Conservation (phyloP, 2,329 filamentous ascomycete species). For the Fusarium sp. region DNA sequence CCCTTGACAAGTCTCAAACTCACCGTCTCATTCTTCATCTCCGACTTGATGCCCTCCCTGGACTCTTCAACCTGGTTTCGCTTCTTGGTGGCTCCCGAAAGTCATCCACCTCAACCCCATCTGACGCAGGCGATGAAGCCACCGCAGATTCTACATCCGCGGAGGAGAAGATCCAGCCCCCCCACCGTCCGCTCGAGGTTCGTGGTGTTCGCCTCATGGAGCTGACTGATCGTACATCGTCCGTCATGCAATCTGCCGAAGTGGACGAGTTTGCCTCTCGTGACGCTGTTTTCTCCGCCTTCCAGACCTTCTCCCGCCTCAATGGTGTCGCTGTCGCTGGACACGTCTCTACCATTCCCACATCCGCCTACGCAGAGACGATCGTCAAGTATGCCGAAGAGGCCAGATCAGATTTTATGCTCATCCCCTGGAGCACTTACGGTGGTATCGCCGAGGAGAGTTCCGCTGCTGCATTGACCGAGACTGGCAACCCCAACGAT, state of each 20-base stretch:
- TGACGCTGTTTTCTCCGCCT: constrained; percentile 92
- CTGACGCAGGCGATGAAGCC: constrained; percentile 18
- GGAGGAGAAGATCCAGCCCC: constrained; percentile 6
- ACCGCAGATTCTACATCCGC: not conserved
- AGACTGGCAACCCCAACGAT: constrained; percentile 44
- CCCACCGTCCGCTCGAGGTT: constrained; percentile 44
- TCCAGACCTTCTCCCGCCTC: constrained; percentile 88
- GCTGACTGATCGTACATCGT: constrained; percentile 91
- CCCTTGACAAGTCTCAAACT: constrained; percentile 48
- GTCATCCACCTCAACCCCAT: not conserved
- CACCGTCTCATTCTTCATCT: constrained; percentile 49
- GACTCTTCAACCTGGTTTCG: constrained; percentile 51
- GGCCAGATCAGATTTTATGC: constrained; percentile 78
- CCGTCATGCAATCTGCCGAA: constrained; percentile 94
- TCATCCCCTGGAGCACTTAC: constrained; percentile 92
- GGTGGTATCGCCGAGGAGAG: constrained; percentile 78
- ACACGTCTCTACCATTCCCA: constrained; percentile 84
- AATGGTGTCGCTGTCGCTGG: constrained; percentile 88
- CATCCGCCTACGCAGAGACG: constrained; percentile 83
- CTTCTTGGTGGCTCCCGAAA: constrained; percentile 48
- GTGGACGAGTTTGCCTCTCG: constrained; percentile 78
- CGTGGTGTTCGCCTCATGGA: constrained; percentile 90
- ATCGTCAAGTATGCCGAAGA: constrained; percentile 79
- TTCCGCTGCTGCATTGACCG: constrained; percentile 24
- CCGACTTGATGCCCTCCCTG: constrained; percentile 50